Base-by-base conservation (phyloP, 2,329 filamentous ascomycete species). In the Fonsecaea erecta region DNA sequence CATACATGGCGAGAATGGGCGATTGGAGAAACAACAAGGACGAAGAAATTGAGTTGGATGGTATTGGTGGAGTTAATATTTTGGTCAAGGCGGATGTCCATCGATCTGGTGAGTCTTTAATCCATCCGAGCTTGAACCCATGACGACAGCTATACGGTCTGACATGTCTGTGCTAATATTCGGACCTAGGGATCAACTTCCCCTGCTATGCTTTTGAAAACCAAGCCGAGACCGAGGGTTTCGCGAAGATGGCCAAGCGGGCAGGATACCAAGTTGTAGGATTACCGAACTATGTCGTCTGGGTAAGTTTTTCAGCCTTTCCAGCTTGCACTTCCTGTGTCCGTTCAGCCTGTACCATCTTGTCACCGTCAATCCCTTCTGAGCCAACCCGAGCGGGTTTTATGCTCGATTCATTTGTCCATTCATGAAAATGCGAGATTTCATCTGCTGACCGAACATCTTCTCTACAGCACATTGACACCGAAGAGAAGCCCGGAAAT, bases 51-150 rank as follows among this genome's bases (percentile, higher is more conserved):
- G 88, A 93, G 71, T 89, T 99, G 55, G 95, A 99, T 75, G 95
- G 94, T 67, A 93, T 99, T 77, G 95, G 95, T 70, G 95, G 95
- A 73, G 95, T 99, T 68, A 98, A 94, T 78, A 97, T 99, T 73
- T 82, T 99, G 52, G 95, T 99, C 71, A 99, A 99, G 82, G 95
- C 93, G 5, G 94, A 99, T 77, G 94, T 99, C 11, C 95, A 99
- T 79, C 88, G 95, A 81, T 92, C 94, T 74, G 92, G 92, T 94
- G 83, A 65, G 84, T 77, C 4, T 48, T 24, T 48, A 11, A 3
- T 4, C 8, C 21, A 24, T 26, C 2, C 16, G 18, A 16, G 16
- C 37, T 37, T 51, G 12, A 24, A 26, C 21, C 18, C 11, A 21
- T 30, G 7, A 52, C 24, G 18, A 12, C 11, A 14, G 26, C 24